Evolutionary conservation across 306 rosid genomes (phyloP), one percentile per base, ranked within the genome.

Genomic region (Prunus persica): DNA sequence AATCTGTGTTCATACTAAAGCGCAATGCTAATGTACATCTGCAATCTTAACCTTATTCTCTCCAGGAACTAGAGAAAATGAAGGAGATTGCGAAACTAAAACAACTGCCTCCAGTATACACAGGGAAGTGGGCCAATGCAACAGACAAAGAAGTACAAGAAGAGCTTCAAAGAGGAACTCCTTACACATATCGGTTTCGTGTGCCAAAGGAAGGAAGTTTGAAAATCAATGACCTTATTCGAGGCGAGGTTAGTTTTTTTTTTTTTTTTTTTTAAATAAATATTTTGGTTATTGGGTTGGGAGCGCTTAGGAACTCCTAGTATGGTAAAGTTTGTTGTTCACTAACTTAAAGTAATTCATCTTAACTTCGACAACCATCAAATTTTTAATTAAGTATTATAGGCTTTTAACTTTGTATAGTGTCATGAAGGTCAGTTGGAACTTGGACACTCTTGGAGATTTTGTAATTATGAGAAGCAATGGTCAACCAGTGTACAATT

Each of bases 391-490:
- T 41, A 67, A 57, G 18, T 75, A 67, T 57, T 75, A 55, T 77
- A 30, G 43, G 86, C 77, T 78, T 63, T 80, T 92, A 82, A 91
- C 88, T 84, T 79, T 72, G 80, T 77, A 82, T 89, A 86, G 96
- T 88, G 85, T 90, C 84, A 72, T 95, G 93, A 95, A 95, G 99
- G 97, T 95, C 84, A 89, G 90, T 85, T 95, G 99, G 99, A 95
- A 92, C 83, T 88, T 95, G 92, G 92, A 90, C 84, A 92, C 99
- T 0, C 97, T 95, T 77, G 98, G 98, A 83, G 96, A 93, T 89
- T 93, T 93, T 88, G 99, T 95, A 60, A 83, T 95, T 49, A 92
- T 95, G 99, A 88, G 99, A 85, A 95, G 99, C 86, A 95, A 95
- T 69, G 99, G 99, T 71, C 97, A 90, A 67, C 99, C 97, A 16